Conservation (phyloP, 495 filamentous ascomycete genomes). For the Podospora tetraspora region DNA sequence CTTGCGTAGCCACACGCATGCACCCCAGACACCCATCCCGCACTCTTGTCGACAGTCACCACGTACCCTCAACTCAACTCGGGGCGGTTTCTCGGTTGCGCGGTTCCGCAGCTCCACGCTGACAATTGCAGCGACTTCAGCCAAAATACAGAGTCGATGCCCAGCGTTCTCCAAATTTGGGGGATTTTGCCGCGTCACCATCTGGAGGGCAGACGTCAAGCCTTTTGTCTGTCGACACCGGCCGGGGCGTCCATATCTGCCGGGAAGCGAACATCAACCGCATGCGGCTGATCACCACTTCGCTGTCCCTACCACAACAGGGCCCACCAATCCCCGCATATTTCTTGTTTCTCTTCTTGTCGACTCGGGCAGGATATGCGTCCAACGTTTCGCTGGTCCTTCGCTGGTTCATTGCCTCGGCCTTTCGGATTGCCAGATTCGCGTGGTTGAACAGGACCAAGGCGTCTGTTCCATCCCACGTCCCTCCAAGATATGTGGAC, state of each 20-base stretch:
- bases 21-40: conserved; percentile 3
- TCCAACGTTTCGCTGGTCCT: background rate
- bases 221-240: conserved; percentile 7
- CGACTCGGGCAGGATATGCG: background rate
- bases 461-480: background rate
- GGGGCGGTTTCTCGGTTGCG: conserved; percentile 8
- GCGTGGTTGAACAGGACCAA: background rate
- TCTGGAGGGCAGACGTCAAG: conserved; percentile 20
- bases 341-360: background rate
- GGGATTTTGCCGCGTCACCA: conserved; percentile 20
- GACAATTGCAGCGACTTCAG: conserved; percentile 26
- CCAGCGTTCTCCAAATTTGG: conserved; percentile 21
- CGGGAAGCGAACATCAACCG: conserved; percentile 27
- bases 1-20: background rate
- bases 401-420: background rate
- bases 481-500: background rate
- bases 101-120: conserved; percentile 21
- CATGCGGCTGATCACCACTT: conserved; percentile 23
- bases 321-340: background rate
- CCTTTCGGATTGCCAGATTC: background rate
- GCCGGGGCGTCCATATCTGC: conserved; percentile 24
- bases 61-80: background rate
- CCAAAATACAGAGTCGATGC: conserved; percentile 25
- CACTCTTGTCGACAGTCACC: background rate
- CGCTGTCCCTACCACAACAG: background rate